A percentile compares a stretch with the other conserved stretches of the same genome.
phyloP scores from a whole-genome alignment of 805 yeast species.

The Candida insectorum region DNA sequence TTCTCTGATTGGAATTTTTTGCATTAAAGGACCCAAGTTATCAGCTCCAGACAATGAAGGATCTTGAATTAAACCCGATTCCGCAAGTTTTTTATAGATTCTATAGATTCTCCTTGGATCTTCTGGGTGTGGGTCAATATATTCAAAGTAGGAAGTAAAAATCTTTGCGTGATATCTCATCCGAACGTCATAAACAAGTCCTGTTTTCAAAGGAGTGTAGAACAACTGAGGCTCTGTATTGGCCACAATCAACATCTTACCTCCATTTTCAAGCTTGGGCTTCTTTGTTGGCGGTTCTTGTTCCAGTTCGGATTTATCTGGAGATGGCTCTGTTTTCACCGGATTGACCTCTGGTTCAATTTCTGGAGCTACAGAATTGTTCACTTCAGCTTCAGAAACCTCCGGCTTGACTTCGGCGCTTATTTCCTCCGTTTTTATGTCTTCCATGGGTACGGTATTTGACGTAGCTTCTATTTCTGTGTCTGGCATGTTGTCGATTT shows the following conservation, averaged over 20 bases:
- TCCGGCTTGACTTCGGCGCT: background rate
- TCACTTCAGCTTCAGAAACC: background rate
- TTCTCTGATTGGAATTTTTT: slow-evolving; percentile 85
- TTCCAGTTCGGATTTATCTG: background rate
- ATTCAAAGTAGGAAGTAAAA: slow-evolving; percentile 86
- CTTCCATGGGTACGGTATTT: background rate
- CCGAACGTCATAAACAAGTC: slow-evolving; percentile 91
- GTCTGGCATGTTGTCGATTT: background rate
- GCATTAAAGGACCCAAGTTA: slow-evolving; percentile 82
- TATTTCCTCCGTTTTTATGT: background rate
- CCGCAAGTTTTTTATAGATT: slow-evolving; percentile 89
- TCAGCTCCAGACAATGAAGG: slow-evolving; percentile 68
- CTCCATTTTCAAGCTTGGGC: too few relatives aligned
- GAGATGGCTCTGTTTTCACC: background rate
- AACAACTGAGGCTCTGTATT: slow-evolving; percentile 61
- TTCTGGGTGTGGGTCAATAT: slow-evolving; percentile 98
- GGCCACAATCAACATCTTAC: slow-evolving; percentile 45
- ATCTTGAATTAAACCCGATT: slow-evolving; percentile 85
- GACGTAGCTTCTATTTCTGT: background rate
- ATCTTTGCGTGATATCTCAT: slow-evolving; percentile 97
- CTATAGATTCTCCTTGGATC: slow-evolving; percentile 96
- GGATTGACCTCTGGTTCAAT: background rate
- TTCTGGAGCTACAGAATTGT: background rate
- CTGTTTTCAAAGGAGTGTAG: slow-evolving; percentile 80
- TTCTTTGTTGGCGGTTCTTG: slow-evolving; percentile 1